Evolutionary conservation across 768 basidiomycete genomes (phyloP).

Genomic region (Tylopilus felleus): DNA sequence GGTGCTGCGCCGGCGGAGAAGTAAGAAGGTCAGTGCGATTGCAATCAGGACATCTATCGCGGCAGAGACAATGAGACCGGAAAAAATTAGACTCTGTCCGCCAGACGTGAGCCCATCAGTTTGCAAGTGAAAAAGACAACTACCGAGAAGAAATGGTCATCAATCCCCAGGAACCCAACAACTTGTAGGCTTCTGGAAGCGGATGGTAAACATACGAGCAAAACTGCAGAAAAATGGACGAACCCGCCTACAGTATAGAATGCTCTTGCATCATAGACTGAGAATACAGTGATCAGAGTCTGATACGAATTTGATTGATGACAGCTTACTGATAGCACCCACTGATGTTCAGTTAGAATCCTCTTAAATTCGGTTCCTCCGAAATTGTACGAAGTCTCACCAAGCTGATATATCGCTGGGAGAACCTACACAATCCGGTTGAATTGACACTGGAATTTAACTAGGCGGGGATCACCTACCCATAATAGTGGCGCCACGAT

Average conservation of each 20-base stretch:
- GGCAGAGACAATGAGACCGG: neutral
- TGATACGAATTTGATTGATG: neutral
- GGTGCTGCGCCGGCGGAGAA: neutral
- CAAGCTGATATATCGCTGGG: neutral
- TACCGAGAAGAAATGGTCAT: neutral
- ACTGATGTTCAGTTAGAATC: neutral
- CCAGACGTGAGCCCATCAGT: neutral
- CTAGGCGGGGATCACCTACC: neutral
- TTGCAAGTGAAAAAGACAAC: neutral
- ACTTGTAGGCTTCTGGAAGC: neutral
- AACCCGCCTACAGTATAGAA: neutral
- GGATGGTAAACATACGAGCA: neutral
- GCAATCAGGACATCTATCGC: slow-evolving; percentile 8
- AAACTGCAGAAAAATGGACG: neutral
- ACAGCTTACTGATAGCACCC: neutral
- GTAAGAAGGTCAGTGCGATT: neutral
- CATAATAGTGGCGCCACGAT: slow-evolving; percentile 3
- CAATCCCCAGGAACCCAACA: neutral
- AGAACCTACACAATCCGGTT: neutral
- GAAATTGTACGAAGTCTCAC: neutral
- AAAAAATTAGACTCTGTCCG: neutral
- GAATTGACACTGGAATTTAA: neutral
- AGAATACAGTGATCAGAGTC: neutral
- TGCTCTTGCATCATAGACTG: neutral
- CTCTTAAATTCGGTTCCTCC: neutral